Evolutionary conservation across 495 filamentous ascomycete genomes (phyloP).

Genomic region (Pyrenopolyporus hunteri): DNA sequence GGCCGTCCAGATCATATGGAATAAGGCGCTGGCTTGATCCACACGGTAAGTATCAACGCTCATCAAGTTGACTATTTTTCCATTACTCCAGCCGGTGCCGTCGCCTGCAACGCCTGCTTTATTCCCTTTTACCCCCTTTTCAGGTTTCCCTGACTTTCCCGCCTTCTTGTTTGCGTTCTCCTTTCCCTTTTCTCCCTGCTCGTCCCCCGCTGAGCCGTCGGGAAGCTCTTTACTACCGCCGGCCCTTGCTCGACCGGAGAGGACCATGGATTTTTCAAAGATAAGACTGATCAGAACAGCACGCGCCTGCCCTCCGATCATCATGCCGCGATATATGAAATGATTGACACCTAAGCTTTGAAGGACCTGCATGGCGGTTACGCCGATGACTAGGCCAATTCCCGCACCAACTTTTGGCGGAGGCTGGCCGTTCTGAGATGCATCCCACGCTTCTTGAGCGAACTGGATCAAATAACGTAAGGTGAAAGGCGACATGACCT

Average conservation of each 20-base stretch:
- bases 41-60: constrained; percentile 90
- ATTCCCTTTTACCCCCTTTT: constrained; percentile 48
- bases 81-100: constrained; percentile 86
- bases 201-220: constrained; percentile 19
- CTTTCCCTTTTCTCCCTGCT: constrained; percentile 43
- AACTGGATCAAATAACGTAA: constrained; percentile 79
- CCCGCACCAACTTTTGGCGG: constrained; percentile 69
- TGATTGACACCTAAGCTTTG: constrained; percentile 78
- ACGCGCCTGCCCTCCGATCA: constrained; percentile 77
- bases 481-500: constrained; percentile 76
- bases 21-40: constrained; percentile 82
- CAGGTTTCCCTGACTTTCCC: constrained; percentile 38
- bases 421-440: constrained; percentile 53
- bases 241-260: constrained; percentile 79
- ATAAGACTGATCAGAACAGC: constrained; percentile 76
- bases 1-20: constrained; percentile 88
- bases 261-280: constrained; percentile 82
- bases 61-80: constrained; percentile 89
- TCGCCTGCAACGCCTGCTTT: constrained; percentile 63
- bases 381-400: constrained; percentile 75
- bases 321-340: constrained; percentile 81
- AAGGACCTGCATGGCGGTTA: constrained; percentile 75
- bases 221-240: constrained; percentile 59
- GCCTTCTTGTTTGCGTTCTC: constrained; percentile 46
- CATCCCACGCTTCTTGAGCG: constrained; percentile 76